Evolutionary conservation across 106 monocot genomes (phyloP).

Genomic region (Agapanthus africanus): DNA sequence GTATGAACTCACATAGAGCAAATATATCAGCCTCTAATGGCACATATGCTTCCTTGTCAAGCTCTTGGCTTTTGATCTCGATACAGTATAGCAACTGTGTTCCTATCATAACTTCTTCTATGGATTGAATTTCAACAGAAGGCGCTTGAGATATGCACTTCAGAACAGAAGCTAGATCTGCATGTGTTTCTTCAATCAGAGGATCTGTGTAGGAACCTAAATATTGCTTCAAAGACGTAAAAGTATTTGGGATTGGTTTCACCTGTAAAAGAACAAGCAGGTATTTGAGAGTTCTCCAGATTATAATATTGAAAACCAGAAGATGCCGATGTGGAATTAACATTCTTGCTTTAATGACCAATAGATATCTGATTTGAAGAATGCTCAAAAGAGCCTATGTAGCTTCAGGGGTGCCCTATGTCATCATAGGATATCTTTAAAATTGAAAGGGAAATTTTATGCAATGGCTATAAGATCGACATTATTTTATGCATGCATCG

Average conservation of each 20-base stretch:
- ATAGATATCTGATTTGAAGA: too few species aligned
- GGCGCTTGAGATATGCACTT: conserved; percentile 7
- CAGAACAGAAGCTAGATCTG: conserved; percentile 11
- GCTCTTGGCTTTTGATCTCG: neutral
- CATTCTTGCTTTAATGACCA: too few species aligned
- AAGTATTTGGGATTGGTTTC: conserved; percentile 10
- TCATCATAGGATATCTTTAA: too few species aligned
- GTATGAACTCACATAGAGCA: conserved; percentile 16
- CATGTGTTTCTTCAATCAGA: conserved; percentile 17
- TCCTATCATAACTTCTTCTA: neutral
- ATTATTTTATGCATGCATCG: too few species aligned
- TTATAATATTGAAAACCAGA: too few species aligned
- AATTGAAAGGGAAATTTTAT: too few species aligned
- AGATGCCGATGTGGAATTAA: too few species aligned
- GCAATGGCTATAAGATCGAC: too few species aligned
- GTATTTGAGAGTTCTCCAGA: too few species aligned
- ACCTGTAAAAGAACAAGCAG: conserved; percentile 21
- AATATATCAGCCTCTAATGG: conserved; percentile 24
- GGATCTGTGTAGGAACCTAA: conserved; percentile 12
- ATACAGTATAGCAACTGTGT: neutral
- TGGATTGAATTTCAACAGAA: conserved; percentile 5
- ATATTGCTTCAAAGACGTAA: conserved; percentile 12
- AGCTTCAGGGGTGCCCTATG: too few species aligned
- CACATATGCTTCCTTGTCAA: conserved; percentile 7
- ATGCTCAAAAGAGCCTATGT: too few species aligned